These are phyloP conservation scores for Globisporangium solare DNA, from an alignment of 352 stramenopile species.

Conservation along the genomic window DNA sequence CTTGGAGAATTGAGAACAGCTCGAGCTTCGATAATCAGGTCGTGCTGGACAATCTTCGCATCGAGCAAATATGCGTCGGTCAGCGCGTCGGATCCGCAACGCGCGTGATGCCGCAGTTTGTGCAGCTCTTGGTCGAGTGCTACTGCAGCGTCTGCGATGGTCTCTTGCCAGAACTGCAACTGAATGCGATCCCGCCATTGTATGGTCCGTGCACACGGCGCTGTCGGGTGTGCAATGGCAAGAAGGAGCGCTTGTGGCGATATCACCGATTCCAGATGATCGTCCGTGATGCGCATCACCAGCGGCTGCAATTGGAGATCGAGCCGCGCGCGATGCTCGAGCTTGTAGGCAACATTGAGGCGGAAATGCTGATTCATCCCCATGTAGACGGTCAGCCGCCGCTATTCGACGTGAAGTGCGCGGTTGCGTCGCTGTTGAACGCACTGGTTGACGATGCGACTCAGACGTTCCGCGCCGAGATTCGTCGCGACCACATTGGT, in stretches of 20 bases:
- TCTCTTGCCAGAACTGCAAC: slow-evolving; percentile 25
- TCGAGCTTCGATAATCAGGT: slow-evolving; percentile 14
- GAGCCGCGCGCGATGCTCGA: slow-evolving; percentile 22
- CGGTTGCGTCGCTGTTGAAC: slow-evolving; percentile 30
- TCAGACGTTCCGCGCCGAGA: slow-evolving; percentile 34
- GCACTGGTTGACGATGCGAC: slow-evolving; percentile 27
- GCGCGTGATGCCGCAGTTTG: slow-evolving; percentile 23
- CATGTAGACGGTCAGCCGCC: neutral
- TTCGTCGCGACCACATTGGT: slow-evolving; percentile 19
- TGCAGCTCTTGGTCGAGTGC: slow-evolving; percentile 32
- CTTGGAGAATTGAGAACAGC: slow-evolving; percentile 31
- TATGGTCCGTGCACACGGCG: slow-evolving; percentile 34
- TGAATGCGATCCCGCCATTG: slow-evolving; percentile 13
- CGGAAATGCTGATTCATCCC: slow-evolving; percentile 25
- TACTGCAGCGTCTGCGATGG: slow-evolving; percentile 42
- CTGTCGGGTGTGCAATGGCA: slow-evolving; percentile 21
- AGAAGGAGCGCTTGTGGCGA: slow-evolving; percentile 27
- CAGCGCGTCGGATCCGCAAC: slow-evolving; percentile 23
- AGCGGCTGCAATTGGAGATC: slow-evolving; percentile 31
- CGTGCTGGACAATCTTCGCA: slow-evolving; percentile 32
- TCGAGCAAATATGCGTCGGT: slow-evolving; percentile 40
- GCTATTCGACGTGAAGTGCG: slow-evolving; percentile 19
- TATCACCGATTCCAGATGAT: slow-evolving; percentile 46
- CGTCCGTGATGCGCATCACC: slow-evolving; percentile 28
- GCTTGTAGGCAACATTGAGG: slow-evolving; percentile 50